Percentiles rank a stretch among this genome's conserved stretches.
These are phyloP conservation scores for Cercospora beticola DNA, from an alignment of 2,329 filamentous ascomycete genomes.

Conservation along the genomic window DNA sequence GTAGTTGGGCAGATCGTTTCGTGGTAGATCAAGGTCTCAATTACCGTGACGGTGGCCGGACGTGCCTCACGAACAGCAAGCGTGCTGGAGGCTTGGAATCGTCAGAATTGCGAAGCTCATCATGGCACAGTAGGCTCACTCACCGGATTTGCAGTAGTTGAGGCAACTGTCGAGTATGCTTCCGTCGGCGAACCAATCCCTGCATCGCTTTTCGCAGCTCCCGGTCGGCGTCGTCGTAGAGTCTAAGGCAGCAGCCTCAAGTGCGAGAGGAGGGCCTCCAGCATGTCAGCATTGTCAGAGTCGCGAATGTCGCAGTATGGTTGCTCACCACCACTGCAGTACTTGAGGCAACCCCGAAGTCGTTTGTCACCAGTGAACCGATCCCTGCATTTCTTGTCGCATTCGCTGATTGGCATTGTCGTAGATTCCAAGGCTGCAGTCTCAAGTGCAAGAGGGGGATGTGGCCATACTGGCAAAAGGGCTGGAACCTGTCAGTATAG, in stretches of 20 bases:
- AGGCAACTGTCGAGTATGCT: neutral
- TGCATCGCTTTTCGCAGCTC: neutral
- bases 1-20: slow-evolving; percentile 5
- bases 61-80: neutral
- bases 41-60: neutral
- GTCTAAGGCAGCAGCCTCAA: neutral
- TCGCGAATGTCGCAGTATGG: neutral
- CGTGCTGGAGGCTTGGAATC: neutral
- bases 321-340: neutral
- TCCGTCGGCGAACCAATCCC: neutral
- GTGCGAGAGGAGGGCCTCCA: neutral
- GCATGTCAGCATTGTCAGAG: neutral
- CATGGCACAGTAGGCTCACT: neutral
- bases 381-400: neutral
- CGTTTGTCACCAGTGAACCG: neutral
- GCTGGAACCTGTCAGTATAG: neutral
- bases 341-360: neutral
- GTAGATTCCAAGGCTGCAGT: neutral
- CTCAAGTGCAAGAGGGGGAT: neutral
- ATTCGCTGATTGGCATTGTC: neutral
- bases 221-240: neutral
- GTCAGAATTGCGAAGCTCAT: neutral
- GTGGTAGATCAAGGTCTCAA: slow-evolving; percentile 4
- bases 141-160: neutral
- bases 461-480: neutral